Conservation (phyloP, 768 basidiomycete genomes). For the Lactarius tabidus region DNA sequence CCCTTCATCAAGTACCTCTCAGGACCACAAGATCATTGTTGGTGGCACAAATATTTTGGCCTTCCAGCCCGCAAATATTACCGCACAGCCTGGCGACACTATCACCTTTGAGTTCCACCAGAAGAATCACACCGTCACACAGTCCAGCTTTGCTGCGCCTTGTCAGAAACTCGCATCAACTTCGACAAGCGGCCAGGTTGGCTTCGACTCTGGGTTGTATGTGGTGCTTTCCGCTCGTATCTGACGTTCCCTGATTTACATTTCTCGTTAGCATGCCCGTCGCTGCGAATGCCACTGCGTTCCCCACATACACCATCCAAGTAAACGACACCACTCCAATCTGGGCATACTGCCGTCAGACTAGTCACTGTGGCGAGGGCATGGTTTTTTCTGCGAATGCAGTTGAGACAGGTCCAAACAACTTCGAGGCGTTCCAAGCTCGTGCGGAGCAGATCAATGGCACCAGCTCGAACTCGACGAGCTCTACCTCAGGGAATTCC, state of each 20-base stretch:
- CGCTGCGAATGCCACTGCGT: slow-evolving; percentile 38
- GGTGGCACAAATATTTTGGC: slow-evolving; percentile 30
- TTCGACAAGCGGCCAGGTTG: slow-evolving; percentile 42
- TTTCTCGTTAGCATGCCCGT: slow-evolving; percentile 43
- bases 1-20: slow-evolving; percentile 24
- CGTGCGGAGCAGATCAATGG: slow-evolving; percentile 45
- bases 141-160: slow-evolving; percentile 36
- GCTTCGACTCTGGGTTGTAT: slow-evolving; percentile 40
- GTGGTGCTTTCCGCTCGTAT: slow-evolving; percentile 15
- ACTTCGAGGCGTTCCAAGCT: slow-evolving; percentile 49
- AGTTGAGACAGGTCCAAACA: slow-evolving; percentile 45
- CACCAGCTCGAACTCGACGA: slow-evolving; percentile 28
- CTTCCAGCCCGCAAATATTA: slow-evolving; percentile 35
- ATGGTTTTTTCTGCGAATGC: slow-evolving; percentile 63
- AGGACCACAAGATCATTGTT: slow-evolving; percentile 33
- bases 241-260: not conserved
- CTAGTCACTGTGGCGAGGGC: slow-evolving; percentile 48
- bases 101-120: slow-evolving; percentile 41
- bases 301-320: slow-evolving; percentile 50
- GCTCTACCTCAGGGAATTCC: slow-evolving; percentile 4
- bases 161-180: slow-evolving; percentile 40
- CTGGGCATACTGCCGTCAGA: slow-evolving; percentile 53
- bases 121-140: slow-evolving; percentile 39
- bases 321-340: slow-evolving; percentile 55
- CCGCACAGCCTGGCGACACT: slow-evolving; percentile 36